Base-by-base conservation (phyloP, 345 rosid genomes). In the Hibiscus syriacus region DNA sequence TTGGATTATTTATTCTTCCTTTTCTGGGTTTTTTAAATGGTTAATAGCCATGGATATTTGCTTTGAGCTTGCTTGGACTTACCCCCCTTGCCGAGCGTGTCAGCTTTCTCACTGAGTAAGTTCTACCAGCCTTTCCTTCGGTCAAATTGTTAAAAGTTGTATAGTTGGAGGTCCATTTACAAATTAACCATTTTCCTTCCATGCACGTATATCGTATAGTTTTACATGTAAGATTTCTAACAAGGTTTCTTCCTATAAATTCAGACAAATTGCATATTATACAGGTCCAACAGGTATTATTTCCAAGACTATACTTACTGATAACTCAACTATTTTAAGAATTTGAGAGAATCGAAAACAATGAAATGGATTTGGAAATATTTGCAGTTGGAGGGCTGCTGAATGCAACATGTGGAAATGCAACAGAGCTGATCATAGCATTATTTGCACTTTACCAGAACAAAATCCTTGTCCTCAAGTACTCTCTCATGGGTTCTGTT, bases 401-500 rank as follows among this genome's bases (percentile, higher is more conserved):
- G 52, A 93, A 88, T 72, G 97, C 98, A 68, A 92, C 98, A 9
- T 92, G 98, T 61, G 98, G 98, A 3, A 92, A 92, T 73, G 98
- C 92, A 32, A 87, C 96, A 14, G 98, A 92, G 82, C 69, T 90
- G 78, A 93, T 93, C 71, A 93, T 93, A 76, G 92, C 98, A 22
- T 12, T 92, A 13, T 72, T 90, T 38, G 98, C 98, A 43, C 89
- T 93, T 9, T 70, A 79, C 78, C 82, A 81, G 60, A 75, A 74
- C 76, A 93, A 90, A 71, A 86, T 90, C 50, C 78, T 77, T 55
- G 92, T 93, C 23, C 78, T 93, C 54, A 93, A 93, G 78, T 85
- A 84, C 64, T 90, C 98, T 1, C 86, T 93, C 3, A 69, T 93
- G 79, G 98, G 98, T 68, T 92, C 98, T 32, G 77, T 88, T 20